Base-by-base conservation (phyloP, 2,329 filamentous ascomycete genomes). In the Aspergillus sp. region DNA sequence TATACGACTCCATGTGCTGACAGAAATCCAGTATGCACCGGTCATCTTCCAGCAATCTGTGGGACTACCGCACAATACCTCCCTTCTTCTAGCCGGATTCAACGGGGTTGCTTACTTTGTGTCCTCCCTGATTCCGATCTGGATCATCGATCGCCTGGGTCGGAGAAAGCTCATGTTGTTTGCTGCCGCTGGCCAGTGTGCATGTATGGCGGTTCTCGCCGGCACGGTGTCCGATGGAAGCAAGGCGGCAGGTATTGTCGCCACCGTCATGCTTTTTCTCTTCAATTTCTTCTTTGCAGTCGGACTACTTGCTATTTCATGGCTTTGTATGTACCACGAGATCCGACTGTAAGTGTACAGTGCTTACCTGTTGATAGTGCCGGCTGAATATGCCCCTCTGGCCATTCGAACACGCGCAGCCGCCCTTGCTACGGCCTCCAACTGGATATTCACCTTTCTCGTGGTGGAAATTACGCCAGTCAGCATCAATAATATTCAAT, bases 361-460 rank as follows among this genome's bases (percentile, higher is more conserved):
- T n/a, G 16, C 34, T 38, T 1, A 38, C 34, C 48, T 17, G n/a
- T 38, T 38, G 34, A 38, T 13, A 38, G 34, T 38, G 16, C 68
- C 76, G 0, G 73, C 78, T 29, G 79, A 79, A 55, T 71, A 78
- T 64, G 78, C 76, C 58, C 77, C 78, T 4, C 21, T 58, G 63
- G 77, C 76, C 65, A 80, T 77, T n/a, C 74, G 79, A 25, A 74
- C 76, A 25, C 80, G 79, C 68, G 78, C 77, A 13, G 80, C 79
- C 58, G 77, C 78, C 0, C 66, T 79, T 14, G 76, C 76, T 0
- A 79, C 76, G 1, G 72, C 70, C 58, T 70, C 71, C 38, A 81
- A 80, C 66, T 80, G 78, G 76, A 67, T 78, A 1, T 80, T 74
- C 69, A 79, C 79, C 63, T 81, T 80, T 62, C 55, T 64, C 16